These are phyloP conservation scores for Amoeboradix gromovi DNA, from an alignment of 371 early-diverging fungal genomes.

Conservation along the genomic window DNA sequence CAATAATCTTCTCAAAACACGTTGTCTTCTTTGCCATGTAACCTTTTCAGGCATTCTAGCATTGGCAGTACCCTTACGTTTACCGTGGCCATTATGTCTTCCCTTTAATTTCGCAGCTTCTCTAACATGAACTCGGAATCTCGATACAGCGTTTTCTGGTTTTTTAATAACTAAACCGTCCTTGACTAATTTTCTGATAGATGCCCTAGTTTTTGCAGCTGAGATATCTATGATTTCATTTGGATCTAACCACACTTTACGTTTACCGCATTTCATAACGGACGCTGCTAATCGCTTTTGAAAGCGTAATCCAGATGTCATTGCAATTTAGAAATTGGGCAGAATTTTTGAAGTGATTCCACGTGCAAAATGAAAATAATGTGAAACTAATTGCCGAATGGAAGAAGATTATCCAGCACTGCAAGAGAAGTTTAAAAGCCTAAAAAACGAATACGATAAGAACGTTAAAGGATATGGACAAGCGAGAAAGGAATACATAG, in stretches of 20 bases:
- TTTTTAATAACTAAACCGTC: conserved; percentile 92
- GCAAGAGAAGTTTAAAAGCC: no score
- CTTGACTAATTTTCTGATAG: conserved; percentile 78
- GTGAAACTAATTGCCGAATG: no score
- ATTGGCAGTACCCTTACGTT: conserved; percentile 93
- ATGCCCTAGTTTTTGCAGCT: conserved; percentile 75
- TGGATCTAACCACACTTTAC: conserved; percentile 99
- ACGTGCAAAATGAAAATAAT: no score
- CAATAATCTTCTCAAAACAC: conserved; percentile 87
- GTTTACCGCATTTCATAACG: conserved; percentile 92
- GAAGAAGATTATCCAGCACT: no score
- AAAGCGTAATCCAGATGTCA: conserved; percentile 11
- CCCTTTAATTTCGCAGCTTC: conserved; percentile 88
- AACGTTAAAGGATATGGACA: no score
- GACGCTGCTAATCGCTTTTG: conserved; percentile 91
- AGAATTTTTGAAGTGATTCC: no score
- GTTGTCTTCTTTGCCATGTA: conserved; percentile 97
- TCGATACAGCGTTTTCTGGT: conserved; percentile 69
- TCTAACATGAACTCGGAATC: conserved; percentile 80
- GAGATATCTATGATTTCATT: conserved; percentile 80
- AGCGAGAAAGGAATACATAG: no score
- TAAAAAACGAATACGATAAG: no score
- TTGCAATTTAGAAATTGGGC: no score
- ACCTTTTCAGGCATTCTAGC: conserved; percentile 90
- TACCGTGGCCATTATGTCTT: conserved; percentile 95